A percentile compares a stretch with the other conserved stretches of the same genome.
phyloP scores from a whole-genome alignment of 768 basidiomycete species.

The Gloeophyllum trabeum region DNA sequence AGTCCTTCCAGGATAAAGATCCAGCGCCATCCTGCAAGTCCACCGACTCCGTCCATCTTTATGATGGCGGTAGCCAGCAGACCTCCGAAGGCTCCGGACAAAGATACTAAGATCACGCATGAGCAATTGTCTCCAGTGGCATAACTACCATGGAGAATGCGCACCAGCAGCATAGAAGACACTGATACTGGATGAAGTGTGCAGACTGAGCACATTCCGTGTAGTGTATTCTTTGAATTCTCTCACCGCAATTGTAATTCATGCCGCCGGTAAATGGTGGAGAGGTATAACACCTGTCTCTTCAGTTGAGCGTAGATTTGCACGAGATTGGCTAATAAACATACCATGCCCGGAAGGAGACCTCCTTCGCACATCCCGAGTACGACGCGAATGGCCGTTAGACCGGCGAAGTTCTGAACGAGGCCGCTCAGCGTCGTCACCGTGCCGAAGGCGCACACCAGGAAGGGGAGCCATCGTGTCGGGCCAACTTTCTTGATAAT shows the following conservation, averaged over 20 bases:
- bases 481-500: slow-evolving; percentile 21
- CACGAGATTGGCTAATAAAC: slow-evolving; percentile 4
- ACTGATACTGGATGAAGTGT: no score
- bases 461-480: slow-evolving; percentile 45
- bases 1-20: slow-evolving; percentile 64
- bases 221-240: not conserved
- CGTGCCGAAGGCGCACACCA: slow-evolving; percentile 43
- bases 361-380: slow-evolving; percentile 60
- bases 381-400: slow-evolving; percentile 49
- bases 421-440: slow-evolving; percentile 41
- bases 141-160: slow-evolving; percentile 12
- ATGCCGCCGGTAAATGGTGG: slow-evolving; percentile 48
- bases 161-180: slow-evolving; percentile 50
- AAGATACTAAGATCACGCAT: slow-evolving; percentile 25
- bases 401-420: slow-evolving; percentile 42
- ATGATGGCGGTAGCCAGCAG: slow-evolving; percentile 53
- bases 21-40: slow-evolving; percentile 53
- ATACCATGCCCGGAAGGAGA: slow-evolving; percentile 50
- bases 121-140: not conserved
- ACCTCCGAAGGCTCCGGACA: slow-evolving; percentile 64
- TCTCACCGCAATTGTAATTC: slow-evolving; percentile 45
- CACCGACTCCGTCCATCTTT: slow-evolving; percentile 41
- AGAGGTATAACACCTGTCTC: slow-evolving; percentile 48
- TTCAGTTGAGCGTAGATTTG: not conserved
- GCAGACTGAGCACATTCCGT: slow-evolving; percentile 2